Evolutionary conservation across 768 basidiomycete species (phyloP), one percentile per base, ranked within the genome.

Genomic region (Tricholoma bakamatsutake): DNA sequence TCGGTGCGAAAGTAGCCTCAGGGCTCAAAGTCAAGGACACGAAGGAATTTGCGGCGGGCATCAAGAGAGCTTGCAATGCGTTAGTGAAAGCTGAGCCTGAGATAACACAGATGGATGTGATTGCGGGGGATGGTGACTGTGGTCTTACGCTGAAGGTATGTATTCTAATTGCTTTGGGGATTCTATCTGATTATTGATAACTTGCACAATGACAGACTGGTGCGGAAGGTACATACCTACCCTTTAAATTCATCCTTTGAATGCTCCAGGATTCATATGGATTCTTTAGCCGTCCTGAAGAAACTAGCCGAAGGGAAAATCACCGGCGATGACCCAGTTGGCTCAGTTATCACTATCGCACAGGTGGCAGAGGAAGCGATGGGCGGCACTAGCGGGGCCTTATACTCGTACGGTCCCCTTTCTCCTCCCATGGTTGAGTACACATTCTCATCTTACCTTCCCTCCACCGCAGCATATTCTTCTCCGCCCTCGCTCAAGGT

Each of bases 311-410:
- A 78, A 24, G 83, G 82, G 2, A 72, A 66, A 30, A 78, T 95
- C 49, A 72, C 72, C 9, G 89, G 88, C 5, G 66, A 74, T 10
- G 82, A 93, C 61, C 76, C 92, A 48, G 75, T 88, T 35, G 76
- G 73, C 24, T 80, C 84, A 52, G 73, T 90, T 57, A 80, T 88
- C 43, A 73, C 76, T 2, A 82, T 95, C 56, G 81, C 93, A 2
- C 78, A 83, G 59, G 81, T 87, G 8, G 85, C 87, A 2, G 90
- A 93, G 67, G 85, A 90, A 61, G 75, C 77, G 15, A 96, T 96
- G 93, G 93, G 90, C 11, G 93, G 93, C 33, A 95, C 93, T 5
- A 90, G 87, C 60, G 93, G 93, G 3, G 92, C 93, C 0, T 69
- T 96, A 27, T 96, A 94, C 68, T 93, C 93, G 90, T 92, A 61